Percentiles rank a stretch among this genome's conserved stretches.
phyloP scores from a whole-genome alignment of 257 asterid species.

The Verbascum thapsus region DNA sequence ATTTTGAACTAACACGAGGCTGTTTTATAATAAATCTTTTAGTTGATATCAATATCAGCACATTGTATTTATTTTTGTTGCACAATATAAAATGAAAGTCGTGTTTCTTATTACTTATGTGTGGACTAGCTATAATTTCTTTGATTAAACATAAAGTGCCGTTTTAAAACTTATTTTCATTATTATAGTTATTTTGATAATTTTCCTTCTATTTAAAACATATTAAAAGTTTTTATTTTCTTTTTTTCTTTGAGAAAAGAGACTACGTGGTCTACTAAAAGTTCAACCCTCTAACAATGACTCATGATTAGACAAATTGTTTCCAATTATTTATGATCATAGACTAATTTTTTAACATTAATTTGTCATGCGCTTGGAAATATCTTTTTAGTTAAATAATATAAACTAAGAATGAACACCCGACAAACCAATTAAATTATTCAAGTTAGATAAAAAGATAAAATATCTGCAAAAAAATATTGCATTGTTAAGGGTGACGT shows the following conservation, averaged over 20 bases:
- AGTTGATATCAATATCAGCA: too few relatives aligned
- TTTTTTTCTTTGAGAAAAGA: too few relatives aligned
- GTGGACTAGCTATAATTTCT: neutral
- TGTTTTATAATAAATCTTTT: too few relatives aligned
- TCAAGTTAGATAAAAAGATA: neutral
- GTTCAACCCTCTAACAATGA: too few relatives aligned
- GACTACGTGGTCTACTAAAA: too few relatives aligned
- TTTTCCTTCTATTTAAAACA: too few relatives aligned
- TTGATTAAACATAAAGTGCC: neutral
- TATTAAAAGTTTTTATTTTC: too few relatives aligned
- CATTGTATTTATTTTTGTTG: too few relatives aligned
- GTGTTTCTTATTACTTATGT: too few relatives aligned
- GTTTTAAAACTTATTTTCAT: neutral
- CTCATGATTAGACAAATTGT: neutral
- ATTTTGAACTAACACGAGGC: too few relatives aligned
- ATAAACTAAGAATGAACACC: neutral
- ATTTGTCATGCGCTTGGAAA: too few relatives aligned
- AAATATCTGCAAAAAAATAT: neutral
- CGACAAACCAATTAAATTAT: conserved; percentile 1
- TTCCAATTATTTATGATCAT: neutral
- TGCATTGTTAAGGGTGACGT: neutral
- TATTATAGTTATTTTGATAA: neutral
- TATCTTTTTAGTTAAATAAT: neutral
- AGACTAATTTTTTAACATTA: neutral
- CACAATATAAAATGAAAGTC: too few relatives aligned